A percentile compares a stretch with the other conserved stretches of the same genome.
phyloP scores from a whole-genome alignment of 2,329 filamentous ascomycete genomes.

The Nigrograna mackinnonii region DNA sequence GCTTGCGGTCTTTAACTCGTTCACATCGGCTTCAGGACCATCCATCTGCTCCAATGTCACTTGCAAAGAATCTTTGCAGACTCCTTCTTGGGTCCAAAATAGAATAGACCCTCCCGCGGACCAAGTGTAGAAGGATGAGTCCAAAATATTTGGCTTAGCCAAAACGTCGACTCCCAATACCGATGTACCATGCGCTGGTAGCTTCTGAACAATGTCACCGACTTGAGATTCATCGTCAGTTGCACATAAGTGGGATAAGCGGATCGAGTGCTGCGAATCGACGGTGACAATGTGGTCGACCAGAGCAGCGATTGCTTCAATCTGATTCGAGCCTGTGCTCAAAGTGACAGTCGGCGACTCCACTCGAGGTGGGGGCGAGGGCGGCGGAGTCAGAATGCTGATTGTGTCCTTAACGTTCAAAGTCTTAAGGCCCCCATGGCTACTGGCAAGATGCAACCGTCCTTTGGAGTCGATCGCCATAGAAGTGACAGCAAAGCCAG shows the following conservation, averaged over 20 bases:
- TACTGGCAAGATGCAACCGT: slow-evolving; percentile 70
- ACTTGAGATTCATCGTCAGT: slow-evolving; percentile 30
- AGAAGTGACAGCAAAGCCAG: slow-evolving; percentile 70
- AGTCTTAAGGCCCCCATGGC: slow-evolving; percentile 59
- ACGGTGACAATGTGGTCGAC: slow-evolving; percentile 55
- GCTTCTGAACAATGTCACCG: slow-evolving; percentile 41
- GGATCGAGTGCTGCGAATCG: slow-evolving; percentile 75
- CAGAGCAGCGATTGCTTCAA: slow-evolving; percentile 43
- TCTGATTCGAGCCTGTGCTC: slow-evolving; percentile 27
- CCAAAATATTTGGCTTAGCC: slow-evolving; percentile 59
- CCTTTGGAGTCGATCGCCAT: slow-evolving; percentile 63
- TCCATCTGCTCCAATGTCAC: slow-evolving; percentile 70
- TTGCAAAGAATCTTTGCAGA: slow-evolving; percentile 64
- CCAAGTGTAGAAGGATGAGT: slow-evolving; percentile 86
- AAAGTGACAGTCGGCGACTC: slow-evolving; percentile 34
- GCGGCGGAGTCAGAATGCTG: slow-evolving; percentile 31
- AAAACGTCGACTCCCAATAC: slow-evolving; percentile 74
- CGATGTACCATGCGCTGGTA: slow-evolving; percentile 61
- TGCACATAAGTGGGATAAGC: slow-evolving; percentile 57
- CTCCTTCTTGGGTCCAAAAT: slow-evolving; percentile 80
- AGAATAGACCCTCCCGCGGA: slow-evolving; percentile 78
- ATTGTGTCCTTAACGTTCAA: slow-evolving; percentile 44
- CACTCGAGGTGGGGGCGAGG: slow-evolving; percentile 37
- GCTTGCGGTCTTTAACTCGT: slow-evolving; percentile 62
- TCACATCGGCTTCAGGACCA: slow-evolving; percentile 51